Percentiles rank a stretch among this genome's conserved stretches.
Conservation (phyloP, 2,329 filamentous ascomycete species). For the Pseudogymnoascus sp. region DNA sequence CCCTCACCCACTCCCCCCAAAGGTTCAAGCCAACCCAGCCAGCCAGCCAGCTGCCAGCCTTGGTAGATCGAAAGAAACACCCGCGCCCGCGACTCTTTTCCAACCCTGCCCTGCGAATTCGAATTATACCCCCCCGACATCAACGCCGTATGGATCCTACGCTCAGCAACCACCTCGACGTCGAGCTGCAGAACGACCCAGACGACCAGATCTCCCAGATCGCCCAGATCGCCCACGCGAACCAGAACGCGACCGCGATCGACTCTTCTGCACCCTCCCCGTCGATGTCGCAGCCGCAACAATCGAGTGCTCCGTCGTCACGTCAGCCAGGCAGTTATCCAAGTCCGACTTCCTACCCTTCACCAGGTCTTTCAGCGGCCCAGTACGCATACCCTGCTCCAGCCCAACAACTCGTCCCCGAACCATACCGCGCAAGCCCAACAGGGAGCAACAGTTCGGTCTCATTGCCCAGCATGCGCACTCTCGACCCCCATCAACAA, state of each 20-base stretch:
- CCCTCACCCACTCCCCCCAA: neutral
- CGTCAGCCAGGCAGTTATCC: conserved; percentile 32
- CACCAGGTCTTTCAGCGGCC: conserved; percentile 37
- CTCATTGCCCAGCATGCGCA: conserved; percentile 44
- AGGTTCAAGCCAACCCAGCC: neutral
- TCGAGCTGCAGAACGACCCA: conserved; percentile 20
- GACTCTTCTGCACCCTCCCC: conserved; percentile 27
- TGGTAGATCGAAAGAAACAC: neutral
- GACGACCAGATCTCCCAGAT: neutral
- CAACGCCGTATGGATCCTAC: conserved; percentile 12
- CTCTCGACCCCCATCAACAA: conserved; percentile 36
- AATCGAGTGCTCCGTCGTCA: conserved; percentile 19
- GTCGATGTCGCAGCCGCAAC: conserved; percentile 28
- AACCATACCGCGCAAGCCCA: conserved; percentile 37
- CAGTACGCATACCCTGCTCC: conserved; percentile 41
- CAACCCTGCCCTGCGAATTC: neutral
- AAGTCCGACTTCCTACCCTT: conserved; percentile 43
- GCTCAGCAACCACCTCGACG: conserved; percentile 11
- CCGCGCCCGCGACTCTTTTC: neutral
- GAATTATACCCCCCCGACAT: conserved; percentile 6
- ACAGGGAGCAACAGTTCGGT: conserved; percentile 38
- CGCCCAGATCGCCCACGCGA: neutral
- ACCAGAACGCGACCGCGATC: conserved; percentile 17
- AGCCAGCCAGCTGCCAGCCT: neutral
- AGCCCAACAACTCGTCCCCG: conserved; percentile 27